Percentiles rank a stretch among this genome's conserved stretches.
phyloP scores from a whole-genome alignment of 169 alveolate species.

The Nephromyces sp. region DNA sequence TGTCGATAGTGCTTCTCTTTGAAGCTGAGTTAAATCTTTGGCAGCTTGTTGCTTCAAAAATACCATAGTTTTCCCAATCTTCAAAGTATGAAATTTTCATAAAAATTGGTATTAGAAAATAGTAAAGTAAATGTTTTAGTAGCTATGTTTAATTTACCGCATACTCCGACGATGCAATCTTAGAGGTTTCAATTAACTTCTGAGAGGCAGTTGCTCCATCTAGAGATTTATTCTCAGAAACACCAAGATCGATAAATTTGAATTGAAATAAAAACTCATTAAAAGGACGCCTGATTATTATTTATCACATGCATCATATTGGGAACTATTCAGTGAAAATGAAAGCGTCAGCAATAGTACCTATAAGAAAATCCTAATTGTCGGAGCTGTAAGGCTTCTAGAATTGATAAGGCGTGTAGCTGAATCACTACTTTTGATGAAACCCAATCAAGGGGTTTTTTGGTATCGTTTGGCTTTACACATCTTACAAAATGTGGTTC shows the following conservation, averaged over 20 bases:
- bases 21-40: constrained; percentile 64
- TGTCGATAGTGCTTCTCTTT: constrained; percentile 70
- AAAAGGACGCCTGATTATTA: constrained; percentile 57
- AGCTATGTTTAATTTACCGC: background rate
- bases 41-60: constrained; percentile 74
- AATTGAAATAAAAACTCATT: constrained; percentile 69
- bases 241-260: constrained; percentile 58
- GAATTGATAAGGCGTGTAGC: constrained; percentile 78
- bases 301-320: background rate
- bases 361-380: constrained; percentile 77
- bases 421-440: constrained; percentile 73
- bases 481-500: constrained; percentile 81
- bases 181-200: constrained; percentile 40
- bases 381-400: constrained; percentile 77
- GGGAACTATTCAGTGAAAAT: background rate
- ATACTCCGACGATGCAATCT: constrained; percentile 38
- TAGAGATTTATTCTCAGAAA: constrained; percentile 50
- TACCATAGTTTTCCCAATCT: constrained; percentile 77
- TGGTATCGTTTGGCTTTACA: constrained; percentile 77
- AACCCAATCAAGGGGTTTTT: constrained; percentile 75
- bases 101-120: background rate
- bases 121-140: no score
- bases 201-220: constrained; percentile 53
- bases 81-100: constrained; percentile 2
- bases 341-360: background rate